A percentile compares a stretch with the other conserved stretches of the same genome.
These are phyloP conservation scores for Schizopora paradoxa DNA, from an alignment of 1,284 basidiomycete genomes.

Conservation along the genomic window DNA sequence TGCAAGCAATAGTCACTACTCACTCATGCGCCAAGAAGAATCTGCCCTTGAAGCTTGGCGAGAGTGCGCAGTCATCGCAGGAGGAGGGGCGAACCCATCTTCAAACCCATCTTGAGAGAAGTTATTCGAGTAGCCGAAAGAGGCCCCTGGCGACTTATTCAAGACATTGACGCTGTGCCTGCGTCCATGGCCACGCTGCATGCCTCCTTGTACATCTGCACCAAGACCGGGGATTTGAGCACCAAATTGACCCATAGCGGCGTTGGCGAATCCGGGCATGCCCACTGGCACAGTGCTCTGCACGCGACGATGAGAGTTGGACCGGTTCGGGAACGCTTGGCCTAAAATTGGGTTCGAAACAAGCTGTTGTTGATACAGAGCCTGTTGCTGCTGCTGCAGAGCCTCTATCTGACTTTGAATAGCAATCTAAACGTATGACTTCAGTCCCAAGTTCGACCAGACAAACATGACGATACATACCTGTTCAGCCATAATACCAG, in stretches of 20 bases:
- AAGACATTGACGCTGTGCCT: constrained; percentile 93
- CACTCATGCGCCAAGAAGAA: constrained; percentile 85
- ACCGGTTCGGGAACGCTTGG: constrained; percentile 58
- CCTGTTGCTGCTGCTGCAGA: constrained; percentile 84
- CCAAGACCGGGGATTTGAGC: constrained; percentile 52
- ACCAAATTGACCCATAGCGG: constrained; percentile 66
- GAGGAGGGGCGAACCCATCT: constrained; percentile 61
- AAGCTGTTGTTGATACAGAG: constrained; percentile 81
- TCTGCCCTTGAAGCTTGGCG: constrained; percentile 74
- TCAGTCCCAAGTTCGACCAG: background rate
- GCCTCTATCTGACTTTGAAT: constrained; percentile 88
- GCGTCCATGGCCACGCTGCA: constrained; percentile 83
- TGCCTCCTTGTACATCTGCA: constrained; percentile 59
- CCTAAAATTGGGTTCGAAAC: constrained; percentile 66
- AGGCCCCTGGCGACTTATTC: constrained; percentile 58
- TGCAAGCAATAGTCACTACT: too few relatives aligned
- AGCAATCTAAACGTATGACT: constrained; percentile 59
- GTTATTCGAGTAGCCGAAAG: constrained; percentile 45
- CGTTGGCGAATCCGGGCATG: constrained; percentile 43
- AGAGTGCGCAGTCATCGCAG: constrained; percentile 61
- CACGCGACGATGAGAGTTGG: constrained; percentile 74
- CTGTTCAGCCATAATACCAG: constrained; percentile 87
- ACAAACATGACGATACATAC: constrained; percentile 34
- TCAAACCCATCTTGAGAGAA: constrained; percentile 65
- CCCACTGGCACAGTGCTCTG: constrained; percentile 78